Conservation (phyloP, 805 yeast genomes). For the Saccharomyces eubayanus region DNA sequence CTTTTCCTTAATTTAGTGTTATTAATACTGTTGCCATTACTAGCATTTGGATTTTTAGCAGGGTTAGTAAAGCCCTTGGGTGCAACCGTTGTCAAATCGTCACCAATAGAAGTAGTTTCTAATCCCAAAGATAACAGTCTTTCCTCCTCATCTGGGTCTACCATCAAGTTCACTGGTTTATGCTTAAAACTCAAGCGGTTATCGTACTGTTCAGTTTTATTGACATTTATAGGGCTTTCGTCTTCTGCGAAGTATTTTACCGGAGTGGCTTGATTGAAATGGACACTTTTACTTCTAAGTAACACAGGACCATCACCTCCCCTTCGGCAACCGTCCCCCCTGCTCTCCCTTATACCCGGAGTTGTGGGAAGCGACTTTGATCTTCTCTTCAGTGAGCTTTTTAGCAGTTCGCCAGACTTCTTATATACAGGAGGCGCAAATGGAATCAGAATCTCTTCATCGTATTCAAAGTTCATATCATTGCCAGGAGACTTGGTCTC, state of each 20-base stretch:
- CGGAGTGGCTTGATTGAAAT: constrained; percentile 64
- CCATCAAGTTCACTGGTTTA: constrained; percentile 11
- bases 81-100: not conserved
- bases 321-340: not conserved
- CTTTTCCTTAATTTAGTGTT: constrained; percentile 8
- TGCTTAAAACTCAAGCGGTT: constrained; percentile 22
- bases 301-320: constrained; percentile 1
- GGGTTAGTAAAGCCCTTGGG: not conserved
- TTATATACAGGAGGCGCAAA: constrained; percentile 47
- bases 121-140: constrained; percentile 4
- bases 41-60: not conserved
- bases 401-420: constrained; percentile 75
- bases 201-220: constrained; percentile 29
- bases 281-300: constrained; percentile 68
- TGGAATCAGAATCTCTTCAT: constrained; percentile 11
- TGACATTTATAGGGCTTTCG: constrained; percentile 75
- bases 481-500: constrained; percentile 1
- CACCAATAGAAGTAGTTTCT: not conserved
- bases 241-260: constrained; percentile 66
- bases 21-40: not conserved
- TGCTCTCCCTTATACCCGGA: constrained; percentile 6
- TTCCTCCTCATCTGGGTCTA: constrained; percentile 8
- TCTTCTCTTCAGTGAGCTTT: constrained; percentile 28
- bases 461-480: constrained; percentile 1
- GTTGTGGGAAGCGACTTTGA: constrained; percentile 41